phyloP scores from a whole-genome alignment of 805 yeast genomes.

The Ogataea parapolymorpha region DNA sequence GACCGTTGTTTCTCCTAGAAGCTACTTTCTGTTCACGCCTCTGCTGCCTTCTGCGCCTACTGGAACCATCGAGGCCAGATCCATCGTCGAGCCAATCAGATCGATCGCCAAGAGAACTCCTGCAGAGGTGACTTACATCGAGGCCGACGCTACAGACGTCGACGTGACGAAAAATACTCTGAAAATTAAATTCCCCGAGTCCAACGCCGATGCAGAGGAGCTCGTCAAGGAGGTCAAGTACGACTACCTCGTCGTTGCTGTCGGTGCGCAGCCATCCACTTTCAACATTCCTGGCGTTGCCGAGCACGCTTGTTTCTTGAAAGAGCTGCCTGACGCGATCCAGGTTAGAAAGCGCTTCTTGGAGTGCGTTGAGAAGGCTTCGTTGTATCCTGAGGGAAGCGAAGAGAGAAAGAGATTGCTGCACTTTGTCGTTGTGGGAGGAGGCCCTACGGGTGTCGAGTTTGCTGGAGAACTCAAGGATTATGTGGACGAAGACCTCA shows the following conservation, averaged over 20 bases:
- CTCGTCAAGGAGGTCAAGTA: conserved; percentile 25
- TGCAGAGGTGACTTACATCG: conserved; percentile 51
- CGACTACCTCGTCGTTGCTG: conserved; percentile 54
- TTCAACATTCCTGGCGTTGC: conserved; percentile 58
- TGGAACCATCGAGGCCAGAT: conserved; percentile 51
- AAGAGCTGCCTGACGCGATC: conserved; percentile 49
- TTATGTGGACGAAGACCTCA: conserved; percentile 53
- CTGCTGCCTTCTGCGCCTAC: conserved; percentile 54
- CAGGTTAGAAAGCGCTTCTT: conserved; percentile 46
- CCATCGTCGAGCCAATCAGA: conserved; percentile 53
- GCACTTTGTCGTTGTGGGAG: conserved; percentile 53
- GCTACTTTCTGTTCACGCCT: conserved; percentile 55
- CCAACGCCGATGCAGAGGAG: conserved; percentile 38
- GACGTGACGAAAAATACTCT: conserved; percentile 43
- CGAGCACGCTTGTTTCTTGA: conserved; percentile 49
- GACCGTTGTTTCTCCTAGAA: conserved; percentile 52
- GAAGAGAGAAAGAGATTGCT: conserved; percentile 51
- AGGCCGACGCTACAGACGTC: conserved; percentile 53
- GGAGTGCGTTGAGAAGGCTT: conserved; percentile 53
- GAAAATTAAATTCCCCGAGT: conserved; percentile 39
- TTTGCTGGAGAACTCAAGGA: conserved; percentile 56
- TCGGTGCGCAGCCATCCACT: conserved; percentile 56
- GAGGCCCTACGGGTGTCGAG: conserved; percentile 60
- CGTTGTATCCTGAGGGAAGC: conserved; percentile 48
- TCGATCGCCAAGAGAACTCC: conserved; percentile 47